Evolutionary conservation across 441 rosid species (phyloP).

Genomic region (Erysimum cheiri): DNA sequence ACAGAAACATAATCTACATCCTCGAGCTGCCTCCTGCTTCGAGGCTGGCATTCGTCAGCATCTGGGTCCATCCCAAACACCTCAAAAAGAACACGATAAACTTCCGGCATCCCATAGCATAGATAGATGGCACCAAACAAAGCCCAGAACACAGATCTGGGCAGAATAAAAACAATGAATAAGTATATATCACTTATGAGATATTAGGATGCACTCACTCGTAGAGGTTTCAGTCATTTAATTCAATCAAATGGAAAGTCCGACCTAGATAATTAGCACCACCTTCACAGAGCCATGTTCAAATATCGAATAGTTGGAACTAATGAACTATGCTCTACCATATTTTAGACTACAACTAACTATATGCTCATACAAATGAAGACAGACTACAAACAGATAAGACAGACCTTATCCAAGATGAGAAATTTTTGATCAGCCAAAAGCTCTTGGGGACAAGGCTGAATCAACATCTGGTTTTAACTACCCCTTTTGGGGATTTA

Average conservation of each 20-base stretch:
- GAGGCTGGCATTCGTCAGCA: constrained; percentile 93
- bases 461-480: background rate
- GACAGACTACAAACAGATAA: background rate
- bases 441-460: constrained; percentile 4
- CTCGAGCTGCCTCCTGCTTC: constrained; percentile 88
- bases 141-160: constrained; percentile 94
- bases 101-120: constrained; percentile 97
- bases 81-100: constrained; percentile 90
- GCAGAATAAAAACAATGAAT: constrained; percentile 30
- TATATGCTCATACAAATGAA: background rate
- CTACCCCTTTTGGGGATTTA: background rate
- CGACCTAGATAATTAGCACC: background rate
- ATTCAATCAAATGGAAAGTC: background rate
- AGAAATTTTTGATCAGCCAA: background rate
- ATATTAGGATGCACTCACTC: background rate
- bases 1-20: constrained; percentile 94
- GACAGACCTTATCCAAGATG: background rate
- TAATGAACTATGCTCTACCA: too few relatives aligned
- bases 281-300: background rate
- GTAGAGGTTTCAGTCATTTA: background rate
- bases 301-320: background rate
- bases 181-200: constrained; percentile 1
- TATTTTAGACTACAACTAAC: too few relatives aligned
- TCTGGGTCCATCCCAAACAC: constrained; percentile 99
- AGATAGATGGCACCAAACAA: constrained; percentile 92